phyloP scores from a whole-genome alignment of 2,329 filamentous ascomycete species.

The Clonostachys byssicola region DNA sequence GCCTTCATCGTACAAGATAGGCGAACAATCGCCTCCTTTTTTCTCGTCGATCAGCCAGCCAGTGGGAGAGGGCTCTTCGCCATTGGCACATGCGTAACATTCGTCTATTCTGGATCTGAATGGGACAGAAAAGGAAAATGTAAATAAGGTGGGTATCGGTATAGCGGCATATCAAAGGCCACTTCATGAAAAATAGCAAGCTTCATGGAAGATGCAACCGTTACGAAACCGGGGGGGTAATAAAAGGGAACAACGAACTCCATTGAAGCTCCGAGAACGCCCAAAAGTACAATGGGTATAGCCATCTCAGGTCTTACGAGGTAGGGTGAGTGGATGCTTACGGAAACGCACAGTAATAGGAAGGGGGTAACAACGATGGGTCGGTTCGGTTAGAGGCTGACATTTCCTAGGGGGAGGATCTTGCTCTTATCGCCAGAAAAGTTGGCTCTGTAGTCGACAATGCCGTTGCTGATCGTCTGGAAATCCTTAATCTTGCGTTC shows the following conservation, averaged over 20 bases:
- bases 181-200: neutral
- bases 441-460: constrained; percentile 61
- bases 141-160: neutral
- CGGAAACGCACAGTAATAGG: neutral
- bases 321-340: neutral
- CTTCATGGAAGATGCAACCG: neutral
- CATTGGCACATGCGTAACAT: no score
- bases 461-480: constrained; percentile 60
- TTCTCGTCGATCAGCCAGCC: no score
- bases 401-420: constrained; percentile 53
- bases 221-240: neutral
- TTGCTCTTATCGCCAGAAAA: constrained; percentile 63
- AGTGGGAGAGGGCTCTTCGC: no score
- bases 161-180: neutral
- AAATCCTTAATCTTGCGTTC: constrained; percentile 61
- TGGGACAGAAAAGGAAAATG: no score
- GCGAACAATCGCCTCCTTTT: no score
- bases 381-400: constrained; percentile 23
- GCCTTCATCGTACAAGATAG: no score
- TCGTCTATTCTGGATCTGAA: no score
- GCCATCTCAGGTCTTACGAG: neutral
- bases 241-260: no score
- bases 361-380: neutral
- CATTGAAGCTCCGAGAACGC: neutral
- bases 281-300: constrained; percentile 2